Evolutionary conservation across 768 basidiomycete species (phyloP).

Genomic region (Phanerochaete carnosa): DNA sequence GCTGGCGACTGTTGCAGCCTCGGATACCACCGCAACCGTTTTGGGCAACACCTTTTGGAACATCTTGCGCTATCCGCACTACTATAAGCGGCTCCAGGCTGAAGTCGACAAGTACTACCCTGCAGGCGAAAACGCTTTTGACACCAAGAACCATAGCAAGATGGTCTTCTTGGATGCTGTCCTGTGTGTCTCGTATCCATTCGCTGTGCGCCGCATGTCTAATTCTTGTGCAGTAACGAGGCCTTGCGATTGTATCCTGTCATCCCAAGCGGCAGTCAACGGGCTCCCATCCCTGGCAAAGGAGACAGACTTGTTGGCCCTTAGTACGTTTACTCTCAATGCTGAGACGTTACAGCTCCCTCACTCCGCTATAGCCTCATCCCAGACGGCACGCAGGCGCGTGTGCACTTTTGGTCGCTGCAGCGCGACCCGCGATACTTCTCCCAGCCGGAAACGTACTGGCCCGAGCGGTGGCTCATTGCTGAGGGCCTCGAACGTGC

Average conservation of each 20-base stretch:
- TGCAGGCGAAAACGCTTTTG: conserved; percentile 10
- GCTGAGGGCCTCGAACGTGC: conserved; percentile 6
- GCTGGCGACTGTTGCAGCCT: conserved; percentile 26
- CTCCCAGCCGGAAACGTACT: conserved; percentile 19
- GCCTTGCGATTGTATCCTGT: conserved; percentile 20
- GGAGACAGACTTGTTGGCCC: conserved; percentile 15
- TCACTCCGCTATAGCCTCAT: conserved; percentile 8
- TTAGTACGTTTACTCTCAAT: not conserved
- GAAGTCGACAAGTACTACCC: conserved; percentile 12
- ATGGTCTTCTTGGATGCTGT: conserved; percentile 17
- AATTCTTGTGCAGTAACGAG: conserved; percentile 15
- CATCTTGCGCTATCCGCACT: conserved; percentile 7
- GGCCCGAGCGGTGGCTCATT: conserved; percentile 22
- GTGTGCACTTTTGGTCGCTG: conserved; percentile 12
- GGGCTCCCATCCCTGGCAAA: conserved; percentile 8
- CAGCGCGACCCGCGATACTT: conserved; percentile 23
- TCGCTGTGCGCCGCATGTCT: not conserved
- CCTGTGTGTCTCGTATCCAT: conserved; percentile 6
- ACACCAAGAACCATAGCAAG: conserved; percentile 1
- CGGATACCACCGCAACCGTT: conserved; percentile 10
- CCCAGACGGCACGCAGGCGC: conserved; percentile 17
- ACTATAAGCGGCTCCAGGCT: not conserved
- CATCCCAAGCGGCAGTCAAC: conserved; percentile 16
- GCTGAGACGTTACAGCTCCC: not conserved
- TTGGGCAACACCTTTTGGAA: conserved; percentile 6